Conservation (phyloP, 192 early-diverging fungal species). For the Coemansia sp. region DNA sequence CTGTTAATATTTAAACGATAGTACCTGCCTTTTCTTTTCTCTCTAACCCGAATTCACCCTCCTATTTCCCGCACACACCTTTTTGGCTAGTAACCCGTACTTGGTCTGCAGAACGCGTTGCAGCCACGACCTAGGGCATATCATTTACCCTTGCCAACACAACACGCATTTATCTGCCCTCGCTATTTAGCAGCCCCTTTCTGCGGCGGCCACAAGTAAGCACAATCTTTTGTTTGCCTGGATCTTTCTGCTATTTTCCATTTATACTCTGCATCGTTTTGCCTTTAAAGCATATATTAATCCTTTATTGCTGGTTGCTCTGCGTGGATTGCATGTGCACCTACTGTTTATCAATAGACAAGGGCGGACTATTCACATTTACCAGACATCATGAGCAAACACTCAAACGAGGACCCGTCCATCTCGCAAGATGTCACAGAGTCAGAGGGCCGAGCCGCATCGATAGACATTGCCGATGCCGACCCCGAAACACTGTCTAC, state of each 20-base stretch:
- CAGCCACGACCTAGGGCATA: neutral
- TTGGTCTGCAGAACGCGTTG: neutral
- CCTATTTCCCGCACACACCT: neutral
- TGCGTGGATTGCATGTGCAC: neutral
- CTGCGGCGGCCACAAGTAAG: neutral
- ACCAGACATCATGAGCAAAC: neutral
- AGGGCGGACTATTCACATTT: neutral
- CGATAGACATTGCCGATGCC: slow-evolving; percentile 2
- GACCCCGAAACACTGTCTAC: slow-evolving; percentile 26
- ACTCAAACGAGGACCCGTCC: neutral
- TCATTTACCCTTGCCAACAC: neutral
- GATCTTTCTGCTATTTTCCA: neutral
- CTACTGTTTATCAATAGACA: neutral
- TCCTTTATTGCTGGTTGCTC: neutral
- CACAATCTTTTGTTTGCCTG: neutral
- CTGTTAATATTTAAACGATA: neutral
- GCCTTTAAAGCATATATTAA: neutral
- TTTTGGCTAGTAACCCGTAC: neutral
- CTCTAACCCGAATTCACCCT: neutral
- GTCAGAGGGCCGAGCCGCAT: neutral
- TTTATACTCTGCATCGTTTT: neutral
- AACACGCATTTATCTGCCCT: neutral
- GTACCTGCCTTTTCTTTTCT: neutral
- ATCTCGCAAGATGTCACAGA: neutral
- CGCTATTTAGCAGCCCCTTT: neutral